Percentiles rank a stretch among this genome's conserved stretches.
Evolutionary conservation across 805 yeast species (phyloP).

Genomic region (Lipomyces starkeyi): DNA sequence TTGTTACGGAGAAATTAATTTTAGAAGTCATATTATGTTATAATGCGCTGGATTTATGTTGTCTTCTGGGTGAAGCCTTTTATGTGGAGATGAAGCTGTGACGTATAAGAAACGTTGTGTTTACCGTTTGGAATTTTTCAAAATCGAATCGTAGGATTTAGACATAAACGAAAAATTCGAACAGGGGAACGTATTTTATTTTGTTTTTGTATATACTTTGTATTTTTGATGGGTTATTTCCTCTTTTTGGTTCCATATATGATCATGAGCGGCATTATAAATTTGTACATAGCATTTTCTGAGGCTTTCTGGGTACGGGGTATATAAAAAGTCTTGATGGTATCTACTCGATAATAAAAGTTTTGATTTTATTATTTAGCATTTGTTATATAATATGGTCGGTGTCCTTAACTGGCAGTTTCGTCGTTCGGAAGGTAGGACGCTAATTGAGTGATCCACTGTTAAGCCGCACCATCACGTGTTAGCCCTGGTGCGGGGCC

Average conservation of each 20-base stretch:
- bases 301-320: not conserved
- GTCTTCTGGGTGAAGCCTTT: not conserved
- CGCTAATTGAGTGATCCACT: no score
- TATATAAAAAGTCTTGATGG: not conserved
- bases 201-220: conserved; percentile 9
- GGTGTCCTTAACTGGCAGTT: no score
- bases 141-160: not conserved
- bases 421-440: no score
- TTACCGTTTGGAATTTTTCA: not conserved
- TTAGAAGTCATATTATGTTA: not conserved
- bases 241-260: not conserved
- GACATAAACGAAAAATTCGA: not conserved
- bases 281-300: conserved; percentile 3
- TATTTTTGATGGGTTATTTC: not conserved
- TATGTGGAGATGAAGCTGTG: not conserved
- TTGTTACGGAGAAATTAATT: not conserved
- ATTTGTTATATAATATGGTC: no score
- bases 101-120: conserved; percentile 2
- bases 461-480: no score
- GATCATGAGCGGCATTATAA: not conserved
- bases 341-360: not conserved
- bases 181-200: conserved; percentile 16
- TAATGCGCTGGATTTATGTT: conserved; percentile 1
- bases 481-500: no score
- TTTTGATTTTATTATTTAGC: not conserved